Conservation (phyloP, 441 rosid species). For the Monsonia emarginata region DNA sequence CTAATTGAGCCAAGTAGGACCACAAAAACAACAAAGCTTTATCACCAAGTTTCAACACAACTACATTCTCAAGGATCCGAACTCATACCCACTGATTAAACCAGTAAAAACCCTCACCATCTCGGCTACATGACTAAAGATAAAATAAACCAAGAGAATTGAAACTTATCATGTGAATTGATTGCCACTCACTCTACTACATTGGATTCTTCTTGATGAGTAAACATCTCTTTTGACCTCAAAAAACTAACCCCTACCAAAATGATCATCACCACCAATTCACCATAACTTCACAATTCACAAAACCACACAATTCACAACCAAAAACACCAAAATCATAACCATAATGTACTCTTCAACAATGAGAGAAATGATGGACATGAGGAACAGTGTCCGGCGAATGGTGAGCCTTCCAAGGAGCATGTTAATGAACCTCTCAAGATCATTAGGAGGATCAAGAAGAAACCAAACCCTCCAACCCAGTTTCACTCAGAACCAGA, state of each 20-base stretch:
- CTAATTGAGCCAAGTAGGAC: too few species aligned
- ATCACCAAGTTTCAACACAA: too few species aligned
- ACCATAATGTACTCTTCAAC: slow-evolving; percentile 27
- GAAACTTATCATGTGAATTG: slow-evolving; percentile 7
- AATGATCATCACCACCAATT: background rate
- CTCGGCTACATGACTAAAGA: slow-evolving; percentile 24
- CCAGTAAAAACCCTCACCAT: too few species aligned
- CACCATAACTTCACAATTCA: background rate
- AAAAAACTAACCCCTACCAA: too few species aligned
- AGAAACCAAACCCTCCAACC: slow-evolving; percentile 26
- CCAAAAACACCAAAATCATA: too few species aligned
- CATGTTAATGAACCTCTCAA: too few species aligned
- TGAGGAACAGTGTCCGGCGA: slow-evolving; percentile 35
- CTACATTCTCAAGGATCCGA: too few species aligned
- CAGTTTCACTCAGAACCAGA: too few species aligned
- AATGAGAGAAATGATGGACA: slow-evolving; percentile 11
- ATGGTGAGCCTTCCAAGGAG: slow-evolving; percentile 45
- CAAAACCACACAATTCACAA: background rate
- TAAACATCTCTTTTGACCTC: background rate
- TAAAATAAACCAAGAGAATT: slow-evolving; percentile 8
- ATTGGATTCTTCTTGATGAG: slow-evolving; percentile 2
- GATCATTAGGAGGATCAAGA: slow-evolving; percentile 38
- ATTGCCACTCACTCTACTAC: too few species aligned
- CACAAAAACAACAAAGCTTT: too few species aligned
- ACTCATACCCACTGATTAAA: too few species aligned